phyloP scores from a whole-genome alignment of 23 red algal genomes.

The Agarophyton chilense region DNA sequence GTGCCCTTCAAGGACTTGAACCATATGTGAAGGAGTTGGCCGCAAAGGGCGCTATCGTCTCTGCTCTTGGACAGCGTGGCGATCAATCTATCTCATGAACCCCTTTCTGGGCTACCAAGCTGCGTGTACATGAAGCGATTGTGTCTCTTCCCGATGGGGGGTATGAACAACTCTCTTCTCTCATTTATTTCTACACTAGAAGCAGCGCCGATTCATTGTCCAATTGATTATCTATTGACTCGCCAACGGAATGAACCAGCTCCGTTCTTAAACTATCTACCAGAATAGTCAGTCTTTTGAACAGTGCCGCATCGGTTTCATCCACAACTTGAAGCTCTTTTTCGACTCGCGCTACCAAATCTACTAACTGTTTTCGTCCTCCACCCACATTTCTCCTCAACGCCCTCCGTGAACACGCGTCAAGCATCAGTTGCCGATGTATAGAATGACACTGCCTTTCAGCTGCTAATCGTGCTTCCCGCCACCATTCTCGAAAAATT shows the following conservation, averaged over 20 bases:
- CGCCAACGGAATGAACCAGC: neutral
- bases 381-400: neutral
- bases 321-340: neutral
- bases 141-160: neutral
- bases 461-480: slow-evolving; percentile 15
- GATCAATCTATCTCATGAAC: neutral
- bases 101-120: neutral
- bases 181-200: neutral
- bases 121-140: neutral
- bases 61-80: slow-evolving; percentile 33
- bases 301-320: neutral
- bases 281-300: neutral
- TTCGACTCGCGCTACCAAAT: neutral
- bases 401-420: slow-evolving; percentile 20
- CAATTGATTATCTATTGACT: slow-evolving; percentile 3
- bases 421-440: slow-evolving; percentile 23
- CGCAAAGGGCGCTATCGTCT: slow-evolving; percentile 61
- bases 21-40: slow-evolving; percentile 63
- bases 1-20: slow-evolving; percentile 17
- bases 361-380: neutral
- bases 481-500: slow-evolving; percentile 57
- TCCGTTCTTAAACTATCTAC: neutral
- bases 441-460: slow-evolving; percentile 33
- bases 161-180: neutral
- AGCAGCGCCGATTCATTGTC: slow-evolving; percentile 10